Base-by-base conservation (phyloP, 73 alveolate genomes). In the Paramecium sexaurelia region DNA sequence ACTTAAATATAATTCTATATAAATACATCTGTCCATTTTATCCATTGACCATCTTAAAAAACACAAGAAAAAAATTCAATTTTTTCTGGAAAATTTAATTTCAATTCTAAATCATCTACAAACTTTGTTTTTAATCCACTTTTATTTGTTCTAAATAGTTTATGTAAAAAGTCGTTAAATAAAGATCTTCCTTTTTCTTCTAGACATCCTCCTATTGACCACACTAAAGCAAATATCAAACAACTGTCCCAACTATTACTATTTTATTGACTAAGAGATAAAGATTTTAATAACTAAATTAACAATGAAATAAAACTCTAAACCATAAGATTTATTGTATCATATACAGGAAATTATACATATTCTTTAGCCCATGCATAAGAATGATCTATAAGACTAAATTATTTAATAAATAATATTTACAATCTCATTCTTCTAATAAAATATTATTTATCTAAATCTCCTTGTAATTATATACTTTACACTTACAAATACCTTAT, bases 131-230 rank as follows among this genome's bases (percentile, higher is more conserved):
- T 36, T 24, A 36, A 32, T 33, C 20, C 68, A 88, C 68, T 15
- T 24, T 24, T 32, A 22, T 20, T 39, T 7, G 87, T 87, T 61
- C 43, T 68, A 22, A 98, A 82, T 55, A 94, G 94, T 41, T 98
- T 97, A 55, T 91, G 75, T 35, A 95, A 84, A 87, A 97, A 94
- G 47, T 86, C 95, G 69, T 97, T 95, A 73, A 97, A 97, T 73
- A 94, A 95, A 7, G 94, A 95, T 84, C 99, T 94, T 22, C 97
- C 94, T 85, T 94, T 85, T 78, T 98, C 99, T 69, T 97, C 98
- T 13, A 97, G 94, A 8, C 99, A 97, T 9, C 98, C 99, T 43
- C 99, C 99, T 47, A 98, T 73, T n/a, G 98, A 96, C 99, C 99
- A 98, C n/a, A 98, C 91, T 17, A 94, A 47, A n/a, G 98, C 85